phyloP scores from a whole-genome alignment of 345 rosid species.

The Acer campestre region DNA sequence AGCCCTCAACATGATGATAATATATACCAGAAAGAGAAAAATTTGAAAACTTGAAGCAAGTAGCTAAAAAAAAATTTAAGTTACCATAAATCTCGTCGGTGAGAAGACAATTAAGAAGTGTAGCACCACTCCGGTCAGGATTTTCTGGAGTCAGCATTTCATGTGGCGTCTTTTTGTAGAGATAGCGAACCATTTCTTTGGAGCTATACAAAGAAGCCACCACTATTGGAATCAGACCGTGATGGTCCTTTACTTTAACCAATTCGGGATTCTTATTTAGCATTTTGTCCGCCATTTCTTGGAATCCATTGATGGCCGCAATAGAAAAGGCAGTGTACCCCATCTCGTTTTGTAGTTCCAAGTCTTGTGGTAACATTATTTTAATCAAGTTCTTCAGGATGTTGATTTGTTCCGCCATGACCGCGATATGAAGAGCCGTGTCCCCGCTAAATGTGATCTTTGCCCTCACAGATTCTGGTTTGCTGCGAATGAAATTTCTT shows the following conservation, averaged over 20 bases:
- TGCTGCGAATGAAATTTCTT: background rate
- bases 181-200: background rate
- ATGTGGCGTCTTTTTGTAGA: slow-evolving; percentile 1
- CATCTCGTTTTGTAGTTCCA: background rate
- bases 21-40: no score
- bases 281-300: background rate
- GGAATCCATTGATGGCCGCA: slow-evolving; percentile 8
- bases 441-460: background rate
- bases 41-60: no score
- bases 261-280: background rate
- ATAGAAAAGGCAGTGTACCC: background rate
- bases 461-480: background rate
- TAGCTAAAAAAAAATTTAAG: background rate
- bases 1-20: no score
- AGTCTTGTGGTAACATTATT: background rate
- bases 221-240: background rate
- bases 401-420: background rate
- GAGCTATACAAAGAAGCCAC: background rate
- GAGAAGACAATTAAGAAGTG: slow-evolving; percentile 9
- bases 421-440: slow-evolving; percentile 6
- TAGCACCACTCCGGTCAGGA: slow-evolving; percentile 3
- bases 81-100: slow-evolving; percentile 2
- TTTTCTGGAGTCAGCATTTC: background rate
- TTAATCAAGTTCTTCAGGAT: background rate
- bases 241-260: background rate